Percentiles rank a stretch among this genome's conserved stretches.
Conservation (phyloP, 306 rosid species). For the Sindora glabra region DNA sequence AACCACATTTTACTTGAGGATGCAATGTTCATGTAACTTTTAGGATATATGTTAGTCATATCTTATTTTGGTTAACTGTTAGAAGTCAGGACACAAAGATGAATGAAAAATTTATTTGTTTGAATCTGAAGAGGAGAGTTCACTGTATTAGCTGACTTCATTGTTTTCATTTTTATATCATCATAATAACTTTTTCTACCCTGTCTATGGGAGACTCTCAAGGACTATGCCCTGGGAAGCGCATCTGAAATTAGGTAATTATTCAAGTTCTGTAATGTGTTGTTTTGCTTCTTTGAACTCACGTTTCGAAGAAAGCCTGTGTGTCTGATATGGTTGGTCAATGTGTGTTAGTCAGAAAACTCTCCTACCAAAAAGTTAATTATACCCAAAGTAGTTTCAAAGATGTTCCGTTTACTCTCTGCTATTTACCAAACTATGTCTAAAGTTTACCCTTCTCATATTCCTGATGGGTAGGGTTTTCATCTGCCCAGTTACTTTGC, state of each 20-base stretch:
- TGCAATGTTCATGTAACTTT: background rate
- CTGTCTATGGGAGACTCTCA: too few relatives aligned
- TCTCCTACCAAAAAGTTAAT: background rate
- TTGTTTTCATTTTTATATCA: too few relatives aligned
- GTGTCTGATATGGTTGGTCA: background rate
- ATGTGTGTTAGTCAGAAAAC: background rate
- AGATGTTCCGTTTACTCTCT: background rate
- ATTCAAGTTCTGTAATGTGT: background rate
- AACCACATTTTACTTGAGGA: background rate
- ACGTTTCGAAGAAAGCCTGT: background rate
- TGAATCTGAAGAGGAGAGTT: background rate
- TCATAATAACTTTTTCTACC: too few relatives aligned
- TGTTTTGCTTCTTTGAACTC: background rate
- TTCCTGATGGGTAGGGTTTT: background rate
- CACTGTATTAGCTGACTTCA: too few relatives aligned
- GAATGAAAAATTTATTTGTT: background rate
- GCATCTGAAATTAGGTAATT: background rate
- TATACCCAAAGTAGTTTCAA: background rate
- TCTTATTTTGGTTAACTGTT: background rate
- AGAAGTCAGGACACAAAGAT: background rate
- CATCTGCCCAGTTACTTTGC: background rate
- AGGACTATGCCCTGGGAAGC: too few relatives aligned
- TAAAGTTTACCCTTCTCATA: background rate
- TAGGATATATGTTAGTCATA: background rate
- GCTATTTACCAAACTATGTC: too few relatives aligned